Evolutionary conservation across 2,329 filamentous ascomycete species (phyloP), one percentile per base, ranked within the genome.

Genomic region (Claviceps cyperi): DNA sequence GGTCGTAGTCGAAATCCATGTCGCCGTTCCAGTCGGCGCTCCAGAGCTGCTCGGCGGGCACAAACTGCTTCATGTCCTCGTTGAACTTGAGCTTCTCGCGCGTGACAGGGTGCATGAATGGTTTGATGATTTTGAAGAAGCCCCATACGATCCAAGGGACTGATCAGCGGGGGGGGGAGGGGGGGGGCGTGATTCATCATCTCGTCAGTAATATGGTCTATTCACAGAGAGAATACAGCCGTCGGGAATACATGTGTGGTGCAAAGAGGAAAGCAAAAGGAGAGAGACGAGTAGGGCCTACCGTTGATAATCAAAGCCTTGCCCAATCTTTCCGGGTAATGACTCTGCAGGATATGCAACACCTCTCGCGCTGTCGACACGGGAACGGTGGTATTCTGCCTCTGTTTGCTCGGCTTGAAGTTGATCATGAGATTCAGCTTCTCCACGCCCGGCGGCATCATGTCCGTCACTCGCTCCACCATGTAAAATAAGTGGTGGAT

Each of bases 81-180:
- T 97, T 96, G 76, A 95, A 96, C 71, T 92, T 94, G 71, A 98
- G 82, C 74, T 98, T 98, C 62, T 92, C 82, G 52, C 86, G 81
- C 9, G 92, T 98, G 59, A 90, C 72, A 7, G 92, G 92, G 67
- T 98, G 92, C 69, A 98, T 95, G 69, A 98, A 96, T 39, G 91
- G 89, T 4, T 81, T 89, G 68, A 98, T 90, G 59, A 96, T 72
- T 69, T 94, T 96, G 76, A 97, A 94, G 76, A 98, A 98, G 47
- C 86, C 86, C 66, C 80, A 83, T 53, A 97, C 86, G 55, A 94
- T 77, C 81, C 87, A 96, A 0, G 91, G 91, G 46, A 95, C 86
- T 91, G 55, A 51, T 37, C 3, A 43, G 15, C 38, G 15, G 28
- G 9, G 28, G 28, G 11, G 28, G 9, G 28, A 43, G 15, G 36